These are phyloP conservation scores for Trypanosoma boissoni DNA, from an alignment of 208 protist species.

Conservation along the genomic window DNA sequence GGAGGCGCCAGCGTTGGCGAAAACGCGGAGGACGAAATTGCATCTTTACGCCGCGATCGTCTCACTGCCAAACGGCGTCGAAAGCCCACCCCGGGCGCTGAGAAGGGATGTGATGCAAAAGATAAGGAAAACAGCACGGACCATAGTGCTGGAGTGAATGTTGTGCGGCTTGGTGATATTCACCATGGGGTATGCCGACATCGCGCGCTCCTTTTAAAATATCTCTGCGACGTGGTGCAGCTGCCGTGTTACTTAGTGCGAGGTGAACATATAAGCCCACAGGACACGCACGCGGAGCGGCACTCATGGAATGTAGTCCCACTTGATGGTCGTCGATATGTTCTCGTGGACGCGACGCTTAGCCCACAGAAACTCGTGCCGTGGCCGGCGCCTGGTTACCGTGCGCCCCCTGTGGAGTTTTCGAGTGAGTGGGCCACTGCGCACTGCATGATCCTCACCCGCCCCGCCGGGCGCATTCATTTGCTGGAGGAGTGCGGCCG, in stretches of 20 bases:
- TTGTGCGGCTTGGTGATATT: conserved; percentile 20
- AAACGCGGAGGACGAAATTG: conserved; percentile 10
- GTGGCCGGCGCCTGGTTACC: conserved; percentile 16
- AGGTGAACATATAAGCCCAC: conserved; percentile 13
- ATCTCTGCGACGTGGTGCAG: conserved; percentile 19
- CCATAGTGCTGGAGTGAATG: neutral
- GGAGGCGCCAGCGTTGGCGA: neutral
- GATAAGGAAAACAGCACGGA: neutral
- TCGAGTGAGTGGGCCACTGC: neutral
- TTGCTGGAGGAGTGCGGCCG: conserved; percentile 25
- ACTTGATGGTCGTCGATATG: conserved; percentile 8
- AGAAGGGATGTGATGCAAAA: neutral
- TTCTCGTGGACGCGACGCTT: conserved; percentile 23
- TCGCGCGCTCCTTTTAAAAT: conserved; percentile 25
- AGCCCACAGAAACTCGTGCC: conserved; percentile 12
- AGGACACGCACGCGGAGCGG: conserved; percentile 9
- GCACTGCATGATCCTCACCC: conserved; percentile 8
- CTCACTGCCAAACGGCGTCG: conserved; percentile 7
- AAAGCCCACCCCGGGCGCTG: too few species aligned
- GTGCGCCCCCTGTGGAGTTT: neutral
- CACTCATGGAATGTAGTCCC: conserved; percentile 27
- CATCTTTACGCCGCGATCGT: neutral
- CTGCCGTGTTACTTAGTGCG: conserved; percentile 25
- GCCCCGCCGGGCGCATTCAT: neutral
- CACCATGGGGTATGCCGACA: conserved; percentile 19